phyloP scores from a whole-genome alignment of 164 flowering plant species.

The Liriodendron chinense region DNA sequence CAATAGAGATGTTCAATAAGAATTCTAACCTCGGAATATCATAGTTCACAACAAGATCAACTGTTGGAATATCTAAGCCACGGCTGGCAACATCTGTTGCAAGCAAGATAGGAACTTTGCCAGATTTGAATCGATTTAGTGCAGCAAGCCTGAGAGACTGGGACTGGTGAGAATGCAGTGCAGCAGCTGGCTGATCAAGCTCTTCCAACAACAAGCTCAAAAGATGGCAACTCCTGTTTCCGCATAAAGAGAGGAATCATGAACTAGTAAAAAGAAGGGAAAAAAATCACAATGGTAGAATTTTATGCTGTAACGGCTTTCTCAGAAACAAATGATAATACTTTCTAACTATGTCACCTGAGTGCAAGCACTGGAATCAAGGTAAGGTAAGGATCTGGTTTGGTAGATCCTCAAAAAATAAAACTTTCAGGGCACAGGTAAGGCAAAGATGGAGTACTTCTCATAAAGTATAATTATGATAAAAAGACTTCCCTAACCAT shows the following conservation, averaged over 20 bases:
- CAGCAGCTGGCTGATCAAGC: slow-evolving; percentile 61
- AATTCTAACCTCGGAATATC: slow-evolving; percentile 78
- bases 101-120: slow-evolving; percentile 65
- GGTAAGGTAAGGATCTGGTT: too few relatives aligned
- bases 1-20: neutral
- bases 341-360: too few relatives aligned
- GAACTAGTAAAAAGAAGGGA: neutral
- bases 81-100: slow-evolving; percentile 97
- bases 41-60: slow-evolving; percentile 91
- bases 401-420: too few relatives aligned
- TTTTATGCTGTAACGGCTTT: too few relatives aligned
- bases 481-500: too few relatives aligned
- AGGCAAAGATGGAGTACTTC: too few relatives aligned
- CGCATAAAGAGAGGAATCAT: slow-evolving; percentile 3
- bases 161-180: slow-evolving; percentile 75
- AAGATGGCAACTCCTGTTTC: slow-evolving; percentile 71
- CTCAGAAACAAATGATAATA: too few relatives aligned
- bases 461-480: too few relatives aligned
- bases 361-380: too few relatives aligned
- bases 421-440: too few relatives aligned
- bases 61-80: slow-evolving; percentile 96
- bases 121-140: slow-evolving; percentile 78
- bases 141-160: slow-evolving; percentile 84
- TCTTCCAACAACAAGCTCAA: slow-evolving; percentile 75
- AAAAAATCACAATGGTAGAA: too few relatives aligned